Base-by-base conservation (phyloP, 208 protist species). In the Borovskyia barvae region DNA sequence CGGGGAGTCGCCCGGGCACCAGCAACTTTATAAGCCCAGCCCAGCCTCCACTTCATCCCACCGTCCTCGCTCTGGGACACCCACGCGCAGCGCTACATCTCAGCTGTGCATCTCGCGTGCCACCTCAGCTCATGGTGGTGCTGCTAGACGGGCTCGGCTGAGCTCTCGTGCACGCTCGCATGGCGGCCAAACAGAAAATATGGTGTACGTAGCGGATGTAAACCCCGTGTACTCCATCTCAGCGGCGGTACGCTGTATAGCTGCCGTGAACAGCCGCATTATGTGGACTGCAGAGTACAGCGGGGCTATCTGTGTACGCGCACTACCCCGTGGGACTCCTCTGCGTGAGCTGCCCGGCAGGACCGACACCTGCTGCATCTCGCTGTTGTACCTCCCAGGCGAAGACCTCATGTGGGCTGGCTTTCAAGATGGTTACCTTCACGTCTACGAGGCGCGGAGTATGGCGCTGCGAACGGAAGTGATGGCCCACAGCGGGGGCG, bases 351-450 rank as follows among this genome's bases (percentile, higher is more conserved):
- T 92, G 5, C 54, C 54, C 0, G 74, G 72, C 4, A 72, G 84
- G 20, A 51, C 76, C 41, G 69, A 55, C 59, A 75, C 69, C 24
- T 85, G 70, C 65, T 90, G 82, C 60, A 84, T 74, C 25, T 76
- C 66, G 24, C 66, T 95, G 35, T 49, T 87, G 9, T 77, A 79
- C 72, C 51, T 93, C 15, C 65, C 66, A 17, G 45, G 56, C 43
- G 51, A 35, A 8, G 53, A 78, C 24, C 47, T 75, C 14, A 55
- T 93, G 52, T 95, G 89, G 86, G 82, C 76, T 11, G 79, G 60
- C 25, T 90, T 92, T 36, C 72, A 85, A 53, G 85, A 95, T 48
- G 89, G 89, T 37, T 87, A 80, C 66, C 54, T 93, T 52, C 89
- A 76, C 26, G 55, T 91, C 15, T 95, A 83, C 71, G 72, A 87